Evolutionary conservation across 1,284 basidiomycete species (phyloP), one percentile per base, ranked within the genome.

Genomic region (Rhodotorula sp.): DNA sequence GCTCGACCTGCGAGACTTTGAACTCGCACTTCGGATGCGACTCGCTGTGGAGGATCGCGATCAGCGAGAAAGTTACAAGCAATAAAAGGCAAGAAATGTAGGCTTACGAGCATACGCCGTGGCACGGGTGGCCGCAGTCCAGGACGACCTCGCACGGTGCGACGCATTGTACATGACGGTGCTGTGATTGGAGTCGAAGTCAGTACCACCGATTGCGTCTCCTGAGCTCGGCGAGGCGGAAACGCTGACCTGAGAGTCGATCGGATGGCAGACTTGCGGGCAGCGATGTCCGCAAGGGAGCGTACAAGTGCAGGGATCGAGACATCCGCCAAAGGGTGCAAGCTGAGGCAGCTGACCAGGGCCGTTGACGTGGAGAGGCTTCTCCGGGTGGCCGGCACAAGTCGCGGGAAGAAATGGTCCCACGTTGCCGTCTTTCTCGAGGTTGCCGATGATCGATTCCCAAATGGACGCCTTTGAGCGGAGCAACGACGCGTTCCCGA

Each of bases 271-370:
- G 87, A 87, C 87, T 71, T 84, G 88, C 0, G 85, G 86, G 78
- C 90, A 91, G 6, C 83, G 79, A 75, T 91, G 90, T 3, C 90
- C 90, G 76, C 90, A 91, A n/a, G 81, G 78, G n/a, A 90, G 81
- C 47, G 56, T 84, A 81, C n/a, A 81, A 80, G 85, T 84, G 72
- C 90, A 91, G 21, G 84, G 82, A 49, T 79, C 80, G 58, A 88
- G 81, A 79, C 90, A 91, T 3, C 90, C 89, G 60, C 89, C 89
- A 72, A 88, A 87, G 1, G 90, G 90, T 0, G 89, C 85, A 31
- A 86, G 74, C 7, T 80, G 78, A 1, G 84, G 81, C 1, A 91
- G 81, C 72, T 85, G 79, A 1, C 86, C 87, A 0, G 89, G 88
- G 51, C 84, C 76, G 0, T 84, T 84, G 18, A 89, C 77, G 26